A percentile compares a stretch with the other conserved stretches of the same genome.
Conservation (phyloP, 2,329 filamentous ascomycete genomes). For the Fusarium phyllophilum region DNA sequence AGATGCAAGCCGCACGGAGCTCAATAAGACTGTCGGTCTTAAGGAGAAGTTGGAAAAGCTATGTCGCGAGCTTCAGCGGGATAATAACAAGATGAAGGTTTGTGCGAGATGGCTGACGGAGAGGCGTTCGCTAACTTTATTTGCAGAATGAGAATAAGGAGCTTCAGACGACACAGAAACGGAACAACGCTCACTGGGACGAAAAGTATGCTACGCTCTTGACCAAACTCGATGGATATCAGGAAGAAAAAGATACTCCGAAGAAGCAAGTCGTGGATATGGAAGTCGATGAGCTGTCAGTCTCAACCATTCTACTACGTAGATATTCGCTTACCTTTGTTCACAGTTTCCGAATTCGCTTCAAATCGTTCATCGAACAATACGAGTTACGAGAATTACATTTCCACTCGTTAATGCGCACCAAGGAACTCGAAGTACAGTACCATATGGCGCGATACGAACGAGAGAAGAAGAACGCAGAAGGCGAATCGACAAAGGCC, state of each 20-base stretch:
- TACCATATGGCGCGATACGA: conserved; percentile 90
- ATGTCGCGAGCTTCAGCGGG: conserved; percentile 91
- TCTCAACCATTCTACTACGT: not conserved
- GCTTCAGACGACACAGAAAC: conserved; percentile 84
- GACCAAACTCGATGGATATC: conserved; percentile 86
- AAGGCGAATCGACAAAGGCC: conserved; percentile 81
- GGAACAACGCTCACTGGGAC: conserved; percentile 84
- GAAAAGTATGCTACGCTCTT: conserved; percentile 84
- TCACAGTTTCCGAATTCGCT: conserved; percentile 80
- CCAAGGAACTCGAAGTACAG: conserved; percentile 95
- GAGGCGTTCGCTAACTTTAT: conserved; percentile 38
- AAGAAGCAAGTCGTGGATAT: conserved; percentile 84
- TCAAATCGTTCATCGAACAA: conserved; percentile 95
- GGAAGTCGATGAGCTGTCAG: conserved; percentile 89
- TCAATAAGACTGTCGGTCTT: conserved; percentile 88
- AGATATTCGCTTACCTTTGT: conserved; percentile 6
- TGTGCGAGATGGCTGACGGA: conserved; percentile 27
- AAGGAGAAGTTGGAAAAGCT: conserved; percentile 98
- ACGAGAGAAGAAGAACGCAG: conserved; percentile 87
- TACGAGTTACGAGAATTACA: conserved; percentile 96
- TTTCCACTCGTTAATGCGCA: conserved; percentile 90
- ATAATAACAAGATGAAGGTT: conserved; percentile 99
- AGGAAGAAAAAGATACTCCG: conserved; percentile 86
- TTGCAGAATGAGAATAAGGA: conserved; percentile 89
- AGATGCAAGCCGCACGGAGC: conserved; percentile 85